phyloP scores from a whole-genome alignment of 2,329 filamentous ascomycete genomes.

The Nemania diffusa region DNA sequence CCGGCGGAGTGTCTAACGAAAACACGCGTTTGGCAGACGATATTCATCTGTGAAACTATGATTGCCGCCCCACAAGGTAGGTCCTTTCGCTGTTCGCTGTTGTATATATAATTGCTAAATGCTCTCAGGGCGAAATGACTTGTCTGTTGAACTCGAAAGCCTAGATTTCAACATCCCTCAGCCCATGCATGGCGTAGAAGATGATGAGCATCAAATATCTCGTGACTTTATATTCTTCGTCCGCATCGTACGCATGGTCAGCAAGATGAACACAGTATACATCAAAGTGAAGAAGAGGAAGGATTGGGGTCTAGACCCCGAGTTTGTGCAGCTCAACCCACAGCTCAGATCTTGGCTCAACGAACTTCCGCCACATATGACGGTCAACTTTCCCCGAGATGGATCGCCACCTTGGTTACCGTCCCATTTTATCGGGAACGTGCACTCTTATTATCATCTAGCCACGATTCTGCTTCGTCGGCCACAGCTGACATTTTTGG shows the following conservation, averaged over 20 bases:
- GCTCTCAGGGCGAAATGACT: constrained; percentile 76
- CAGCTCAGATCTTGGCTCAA: constrained; percentile 79
- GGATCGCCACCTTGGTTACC: constrained; percentile 85
- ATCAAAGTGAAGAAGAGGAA: constrained; percentile 75
- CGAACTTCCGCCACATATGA: constrained; percentile 81
- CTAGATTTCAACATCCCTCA: constrained; percentile 78
- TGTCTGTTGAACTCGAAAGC: constrained; percentile 77
- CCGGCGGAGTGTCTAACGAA: constrained; percentile 83
- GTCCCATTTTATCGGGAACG: constrained; percentile 87
- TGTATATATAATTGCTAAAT: constrained; percentile 19
- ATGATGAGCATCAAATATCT: constrained; percentile 79
- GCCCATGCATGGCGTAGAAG: constrained; percentile 73
- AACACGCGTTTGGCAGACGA: constrained; percentile 88
- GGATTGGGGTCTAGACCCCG: constrained; percentile 88
- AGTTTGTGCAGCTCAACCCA: constrained; percentile 82
- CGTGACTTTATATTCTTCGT: constrained; percentile 86
- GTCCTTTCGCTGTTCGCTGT: background rate
- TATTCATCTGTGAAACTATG: constrained; percentile 90
- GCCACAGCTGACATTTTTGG: constrained; percentile 83
- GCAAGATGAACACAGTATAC: constrained; percentile 80
- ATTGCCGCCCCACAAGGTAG: constrained; percentile 91
- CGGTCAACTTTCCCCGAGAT: constrained; percentile 80
- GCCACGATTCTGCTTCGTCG: constrained; percentile 87
- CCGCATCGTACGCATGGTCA: constrained; percentile 80
- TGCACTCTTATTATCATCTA: constrained; percentile 90